Evolutionary conservation across 371 early-diverging fungal species (phyloP).

Genomic region (Rhizomucor pusillus): DNA sequence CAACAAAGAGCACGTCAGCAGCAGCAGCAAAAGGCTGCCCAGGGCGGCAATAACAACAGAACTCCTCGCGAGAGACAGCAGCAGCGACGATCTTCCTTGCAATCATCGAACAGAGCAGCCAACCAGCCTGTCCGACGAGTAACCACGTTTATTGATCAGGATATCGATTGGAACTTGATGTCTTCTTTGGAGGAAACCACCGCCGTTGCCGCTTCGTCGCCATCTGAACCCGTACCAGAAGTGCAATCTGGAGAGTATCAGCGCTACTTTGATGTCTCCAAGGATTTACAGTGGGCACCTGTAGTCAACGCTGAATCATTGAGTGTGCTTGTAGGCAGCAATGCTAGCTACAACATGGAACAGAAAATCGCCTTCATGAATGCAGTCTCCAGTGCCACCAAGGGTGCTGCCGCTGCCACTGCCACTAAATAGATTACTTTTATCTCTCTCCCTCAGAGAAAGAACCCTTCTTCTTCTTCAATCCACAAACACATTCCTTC

Average conservation of each 20-base stretch:
- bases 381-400: constrained; percentile 29
- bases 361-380: constrained; percentile 38
- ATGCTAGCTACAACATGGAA: constrained; percentile 33
- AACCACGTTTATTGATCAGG: constrained; percentile 41
- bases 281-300: constrained; percentile 19
- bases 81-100: constrained; percentile 9
- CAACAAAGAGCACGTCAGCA: constrained; percentile 4
- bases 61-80: constrained; percentile 9
- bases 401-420: constrained; percentile 11
- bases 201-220: constrained; percentile 5
- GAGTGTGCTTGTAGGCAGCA: constrained; percentile 29
- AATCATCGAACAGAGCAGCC: background rate
- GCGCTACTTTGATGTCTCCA: constrained; percentile 24
- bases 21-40: background rate
- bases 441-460: no score
- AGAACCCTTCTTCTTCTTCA: no score
- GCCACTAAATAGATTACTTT: no score
- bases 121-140: constrained; percentile 26
- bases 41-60: background rate
- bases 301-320: constrained; percentile 16
- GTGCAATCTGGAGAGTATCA: constrained; percentile 31
- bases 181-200: constrained; percentile 1
- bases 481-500: no score
- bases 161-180: constrained; percentile 37
- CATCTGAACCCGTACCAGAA: constrained; percentile 17